A percentile compares a stretch with the other conserved stretches of the same genome.
Evolutionary conservation across 768 basidiomycete species (phyloP).

Genomic region (Myochromella boudieri): DNA sequence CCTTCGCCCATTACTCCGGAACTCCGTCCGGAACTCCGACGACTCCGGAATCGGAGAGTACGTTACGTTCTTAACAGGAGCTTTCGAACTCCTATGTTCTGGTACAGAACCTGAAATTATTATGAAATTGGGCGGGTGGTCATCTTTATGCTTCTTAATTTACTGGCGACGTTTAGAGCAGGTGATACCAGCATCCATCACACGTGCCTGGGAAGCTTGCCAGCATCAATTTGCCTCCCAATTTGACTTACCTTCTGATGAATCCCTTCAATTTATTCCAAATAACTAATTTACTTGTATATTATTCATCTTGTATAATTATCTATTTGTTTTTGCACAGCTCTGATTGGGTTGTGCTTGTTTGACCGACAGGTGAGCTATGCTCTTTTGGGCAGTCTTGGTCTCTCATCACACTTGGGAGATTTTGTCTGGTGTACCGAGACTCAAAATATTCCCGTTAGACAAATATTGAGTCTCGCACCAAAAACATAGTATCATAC

Average conservation of each 20-base stretch:
- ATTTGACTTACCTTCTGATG: not conserved
- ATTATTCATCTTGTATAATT: not conserved
- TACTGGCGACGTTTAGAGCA: constrained; percentile 29
- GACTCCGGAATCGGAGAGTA: too few relatives aligned
- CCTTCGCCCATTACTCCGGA: too few relatives aligned
- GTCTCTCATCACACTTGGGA: too few relatives aligned
- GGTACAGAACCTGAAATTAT: too few relatives aligned
- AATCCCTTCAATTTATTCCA: not conserved
- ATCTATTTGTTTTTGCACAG: not conserved
- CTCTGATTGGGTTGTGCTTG: not conserved
- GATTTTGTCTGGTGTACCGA: too few relatives aligned
- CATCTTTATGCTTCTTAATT: constrained; percentile 29
- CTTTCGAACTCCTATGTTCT: constrained; percentile 30
- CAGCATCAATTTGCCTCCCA: not conserved
- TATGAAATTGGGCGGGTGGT: too few relatives aligned
- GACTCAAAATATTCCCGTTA: too few relatives aligned
- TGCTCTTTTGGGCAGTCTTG: not conserved
- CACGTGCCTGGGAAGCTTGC: not conserved
- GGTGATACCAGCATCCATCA: not conserved
- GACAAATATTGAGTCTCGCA: too few relatives aligned
- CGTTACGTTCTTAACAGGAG: too few relatives aligned
- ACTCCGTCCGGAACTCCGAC: too few relatives aligned
- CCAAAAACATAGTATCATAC: too few relatives aligned
- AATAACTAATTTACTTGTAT: not conserved
- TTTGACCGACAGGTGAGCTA: not conserved